Evolutionary conservation across 1,284 basidiomycete species (phyloP), one percentile per base, ranked within the genome.

Genomic region (Bjerkandera adusta): DNA sequence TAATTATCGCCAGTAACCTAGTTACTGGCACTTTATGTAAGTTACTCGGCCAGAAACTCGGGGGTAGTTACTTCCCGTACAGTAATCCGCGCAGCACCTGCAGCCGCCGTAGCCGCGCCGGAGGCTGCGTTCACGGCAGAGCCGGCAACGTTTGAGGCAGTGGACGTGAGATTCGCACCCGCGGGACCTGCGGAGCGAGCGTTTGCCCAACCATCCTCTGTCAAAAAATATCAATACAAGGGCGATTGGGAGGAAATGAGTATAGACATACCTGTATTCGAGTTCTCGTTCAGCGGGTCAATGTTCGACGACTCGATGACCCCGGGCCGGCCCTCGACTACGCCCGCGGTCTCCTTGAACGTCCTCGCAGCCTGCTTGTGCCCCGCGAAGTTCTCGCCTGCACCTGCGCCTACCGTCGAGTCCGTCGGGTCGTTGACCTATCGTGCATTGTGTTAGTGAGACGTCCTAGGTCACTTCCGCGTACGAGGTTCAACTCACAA

Each of bases 271-370:
- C 70, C 68, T 56, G 71, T 68, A 52, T 69, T 71, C 4, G 70
- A 70, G 49, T 68, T 67, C 46, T 76, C 68, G 51, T 68, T 70
- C 50, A 78, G 58, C 13, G 75, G 77, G 48, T 74, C 75, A 45
- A 79, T 75, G 50, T 77, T 66, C 12, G 73, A 62, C 22, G 67
- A 59, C 59, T 80, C 76, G 54, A 80, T 76, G 53, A 79, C 75
- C 13, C 76, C 75, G 5, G 76, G 73, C 10, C 69, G 68, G n/a
- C 68, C 71, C 57, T 79, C 76, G 38, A 74, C 61, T 37, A 76
- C 73, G 26, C 73, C 73, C 1, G 73, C 68, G 3, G 66, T 62
- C 47, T 68, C 47, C 43, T 63, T 70, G 57, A 72, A 65, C 36
- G 59, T 63, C 20, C 66, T 68, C 43, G 53, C 49, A 10, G 72